phyloP scores from a whole-genome alignment of 305 asterid species.

The Solanum hybrid region DNA sequence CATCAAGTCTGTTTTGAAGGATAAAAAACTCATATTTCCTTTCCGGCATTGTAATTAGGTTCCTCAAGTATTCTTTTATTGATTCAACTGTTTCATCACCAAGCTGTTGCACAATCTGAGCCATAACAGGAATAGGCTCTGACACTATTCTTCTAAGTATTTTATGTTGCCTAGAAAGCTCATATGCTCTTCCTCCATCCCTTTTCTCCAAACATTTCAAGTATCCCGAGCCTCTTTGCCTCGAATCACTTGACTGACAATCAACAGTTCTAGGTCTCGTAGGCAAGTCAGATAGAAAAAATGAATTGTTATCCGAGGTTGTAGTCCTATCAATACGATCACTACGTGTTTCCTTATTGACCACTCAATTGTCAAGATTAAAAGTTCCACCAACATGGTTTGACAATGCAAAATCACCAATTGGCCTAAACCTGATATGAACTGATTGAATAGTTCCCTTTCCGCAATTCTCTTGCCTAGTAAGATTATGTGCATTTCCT shows the following conservation, averaged over 20 bases:
- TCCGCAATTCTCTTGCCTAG: neutral
- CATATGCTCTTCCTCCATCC: constrained; percentile 34
- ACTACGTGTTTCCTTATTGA: neutral
- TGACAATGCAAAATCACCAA: constrained; percentile 57
- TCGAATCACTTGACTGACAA: constrained; percentile 48
- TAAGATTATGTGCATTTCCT: neutral
- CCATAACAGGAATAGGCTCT: constrained; percentile 54
- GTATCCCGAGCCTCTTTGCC: neutral
- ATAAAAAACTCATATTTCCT: constrained; percentile 47
- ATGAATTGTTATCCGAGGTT: constrained; percentile 58
- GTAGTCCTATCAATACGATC: constrained; percentile 42
- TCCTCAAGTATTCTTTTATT: constrained; percentile 51
- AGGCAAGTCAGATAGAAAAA: constrained; percentile 74
- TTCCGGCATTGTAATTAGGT: constrained; percentile 35
- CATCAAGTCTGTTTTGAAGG: constrained; percentile 60
- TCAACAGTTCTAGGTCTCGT: constrained; percentile 48
- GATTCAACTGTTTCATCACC: constrained; percentile 58
- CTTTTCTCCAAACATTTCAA: constrained; percentile 35
- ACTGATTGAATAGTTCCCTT: constrained; percentile 83
- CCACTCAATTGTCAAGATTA: constrained; percentile 24
- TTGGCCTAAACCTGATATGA: constrained; percentile 76
- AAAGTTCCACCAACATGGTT: constrained; percentile 43
- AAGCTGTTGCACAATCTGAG: constrained; percentile 63
- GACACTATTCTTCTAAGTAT: constrained; percentile 60
- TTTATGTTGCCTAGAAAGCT: constrained; percentile 54